phyloP scores from a whole-genome alignment of 2,329 filamentous ascomycete genomes.

The Tolypocladium ovalisporum region DNA sequence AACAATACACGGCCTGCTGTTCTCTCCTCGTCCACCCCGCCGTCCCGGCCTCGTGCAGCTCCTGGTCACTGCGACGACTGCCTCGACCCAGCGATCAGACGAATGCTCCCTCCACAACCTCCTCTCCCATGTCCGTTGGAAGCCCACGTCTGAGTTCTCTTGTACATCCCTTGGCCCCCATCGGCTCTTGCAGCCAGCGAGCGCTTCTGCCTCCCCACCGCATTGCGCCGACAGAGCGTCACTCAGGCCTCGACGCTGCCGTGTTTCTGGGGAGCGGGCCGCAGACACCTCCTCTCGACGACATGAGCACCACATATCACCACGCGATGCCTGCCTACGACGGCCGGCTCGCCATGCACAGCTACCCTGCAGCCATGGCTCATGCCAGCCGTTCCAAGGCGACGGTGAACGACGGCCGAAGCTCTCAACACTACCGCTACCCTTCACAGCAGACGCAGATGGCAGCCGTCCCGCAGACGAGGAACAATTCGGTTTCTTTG shows the following conservation, averaged over 20 bases:
- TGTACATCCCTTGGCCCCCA: constrained; percentile 9
- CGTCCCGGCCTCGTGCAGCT: neutral
- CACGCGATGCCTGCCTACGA: constrained; percentile 35
- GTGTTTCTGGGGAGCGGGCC: constrained; percentile 25
- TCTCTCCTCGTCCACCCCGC: neutral
- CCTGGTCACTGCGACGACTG: constrained; percentile 5
- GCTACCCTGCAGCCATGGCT: constrained; percentile 23
- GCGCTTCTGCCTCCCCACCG: constrained; percentile 7
- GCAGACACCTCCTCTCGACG: constrained; percentile 39
- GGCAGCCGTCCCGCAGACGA: constrained; percentile 5
- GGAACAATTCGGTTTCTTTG: constrained; percentile 4
- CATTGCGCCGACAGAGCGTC: constrained; percentile 12
- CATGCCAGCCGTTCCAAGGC: constrained; percentile 21
- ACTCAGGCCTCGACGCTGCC: constrained; percentile 9
- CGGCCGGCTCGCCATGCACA: constrained; percentile 27
- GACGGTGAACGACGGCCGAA: constrained; percentile 20
- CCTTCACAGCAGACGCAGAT: constrained; percentile 13
- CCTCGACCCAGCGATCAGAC: neutral
- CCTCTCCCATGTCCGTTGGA: constrained; percentile 17
- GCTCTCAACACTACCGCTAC: constrained; percentile 20
- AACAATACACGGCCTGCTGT: neutral
- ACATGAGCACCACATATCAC: constrained; percentile 43
- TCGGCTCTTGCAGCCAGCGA: constrained; percentile 9
- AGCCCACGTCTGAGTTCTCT: constrained; percentile 10
- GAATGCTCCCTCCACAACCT: neutral